Evolutionary conservation across 2,329 filamentous ascomycete species (phyloP).

Genomic region (Cladobotryum protrusum): DNA sequence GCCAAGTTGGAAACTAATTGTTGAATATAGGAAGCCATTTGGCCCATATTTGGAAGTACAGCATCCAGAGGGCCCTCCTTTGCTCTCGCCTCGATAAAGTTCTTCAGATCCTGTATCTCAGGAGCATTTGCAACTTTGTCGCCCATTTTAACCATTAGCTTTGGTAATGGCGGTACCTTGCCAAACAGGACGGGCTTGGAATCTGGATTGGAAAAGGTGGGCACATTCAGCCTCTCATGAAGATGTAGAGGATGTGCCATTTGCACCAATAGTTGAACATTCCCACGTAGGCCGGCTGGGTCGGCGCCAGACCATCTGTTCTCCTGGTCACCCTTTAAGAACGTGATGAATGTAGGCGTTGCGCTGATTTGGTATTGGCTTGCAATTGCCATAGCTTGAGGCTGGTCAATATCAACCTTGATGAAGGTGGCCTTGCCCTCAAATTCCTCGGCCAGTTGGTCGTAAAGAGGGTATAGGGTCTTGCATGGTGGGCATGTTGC

Average conservation of each 20-base stretch:
- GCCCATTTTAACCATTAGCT: conserved; percentile 75
- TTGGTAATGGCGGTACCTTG: conserved; percentile 76
- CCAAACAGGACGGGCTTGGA: conserved; percentile 64
- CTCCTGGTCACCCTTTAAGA: conserved; percentile 66
- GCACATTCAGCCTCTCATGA: conserved; percentile 65
- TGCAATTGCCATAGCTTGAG: conserved; percentile 56
- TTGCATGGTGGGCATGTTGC: conserved; percentile 82
- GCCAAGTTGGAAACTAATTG: conserved; percentile 51
- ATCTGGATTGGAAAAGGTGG: conserved; percentile 59
- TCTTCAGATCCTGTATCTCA: conserved; percentile 57
- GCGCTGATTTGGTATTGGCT: conserved; percentile 62
- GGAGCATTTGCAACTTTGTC: conserved; percentile 45
- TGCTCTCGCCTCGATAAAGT: conserved; percentile 62
- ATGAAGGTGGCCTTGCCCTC: conserved; percentile 64
- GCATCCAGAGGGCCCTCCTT: conserved; percentile 56
- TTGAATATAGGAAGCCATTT: conserved; percentile 57
- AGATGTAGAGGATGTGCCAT: conserved; percentile 71
- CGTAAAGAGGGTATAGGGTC: conserved; percentile 72
- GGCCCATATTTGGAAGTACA: conserved; percentile 62
- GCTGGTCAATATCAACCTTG: conserved; percentile 71
- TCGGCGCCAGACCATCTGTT: conserved; percentile 79
- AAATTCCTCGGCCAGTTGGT: conserved; percentile 69
- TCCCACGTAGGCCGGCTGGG: conserved; percentile 58
- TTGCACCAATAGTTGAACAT: conserved; percentile 66
- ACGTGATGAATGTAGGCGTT: conserved; percentile 87